Conservation (phyloP, 495 filamentous ascomycete species). For the Hypoxylon rickii region DNA sequence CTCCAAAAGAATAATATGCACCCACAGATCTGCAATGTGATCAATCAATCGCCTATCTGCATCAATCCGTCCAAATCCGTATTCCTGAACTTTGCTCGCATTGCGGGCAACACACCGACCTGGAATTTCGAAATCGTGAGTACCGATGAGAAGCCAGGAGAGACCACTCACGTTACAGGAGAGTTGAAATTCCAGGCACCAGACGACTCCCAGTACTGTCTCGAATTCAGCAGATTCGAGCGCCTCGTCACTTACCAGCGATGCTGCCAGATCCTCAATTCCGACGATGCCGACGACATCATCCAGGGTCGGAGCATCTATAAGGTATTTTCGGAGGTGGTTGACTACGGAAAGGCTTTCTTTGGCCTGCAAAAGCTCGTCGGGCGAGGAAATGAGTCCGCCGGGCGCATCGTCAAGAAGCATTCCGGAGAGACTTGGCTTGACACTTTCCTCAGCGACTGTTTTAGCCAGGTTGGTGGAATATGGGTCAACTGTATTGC, state of each 20-base stretch:
- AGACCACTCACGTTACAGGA: conserved; percentile 20
- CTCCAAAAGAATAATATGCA: not conserved
- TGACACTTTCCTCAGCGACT: conserved; percentile 22
- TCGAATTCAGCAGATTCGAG: conserved; percentile 48
- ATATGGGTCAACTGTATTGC: conserved; percentile 59
- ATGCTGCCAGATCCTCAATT: conserved; percentile 28
- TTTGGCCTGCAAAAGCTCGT: conserved; percentile 52
- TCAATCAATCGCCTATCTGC: conserved; percentile 45
- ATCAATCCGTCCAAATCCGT: conserved; percentile 37
- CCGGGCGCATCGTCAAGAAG: conserved; percentile 46
- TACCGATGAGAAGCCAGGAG: conserved; percentile 1
- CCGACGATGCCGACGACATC: conserved; percentile 39
- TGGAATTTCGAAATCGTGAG: conserved; percentile 9
- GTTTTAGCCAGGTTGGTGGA: conserved; percentile 55
- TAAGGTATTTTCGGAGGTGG: conserved; percentile 22
- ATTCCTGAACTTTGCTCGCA: conserved; percentile 6
- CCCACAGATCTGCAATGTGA: conserved; percentile 42
- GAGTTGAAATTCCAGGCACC: conserved; percentile 31
- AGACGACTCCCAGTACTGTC: conserved; percentile 23
- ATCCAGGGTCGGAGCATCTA: conserved; percentile 49
- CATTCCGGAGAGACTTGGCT: conserved; percentile 36
- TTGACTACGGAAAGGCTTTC: conserved; percentile 37
- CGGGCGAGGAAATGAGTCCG: conserved; percentile 44
- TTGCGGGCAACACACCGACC: not conserved
- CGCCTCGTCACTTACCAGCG: conserved; percentile 45